Evolutionary conservation across 2,329 filamentous ascomycete genomes (phyloP).

Genomic region (Colletotrichum sp.): DNA sequence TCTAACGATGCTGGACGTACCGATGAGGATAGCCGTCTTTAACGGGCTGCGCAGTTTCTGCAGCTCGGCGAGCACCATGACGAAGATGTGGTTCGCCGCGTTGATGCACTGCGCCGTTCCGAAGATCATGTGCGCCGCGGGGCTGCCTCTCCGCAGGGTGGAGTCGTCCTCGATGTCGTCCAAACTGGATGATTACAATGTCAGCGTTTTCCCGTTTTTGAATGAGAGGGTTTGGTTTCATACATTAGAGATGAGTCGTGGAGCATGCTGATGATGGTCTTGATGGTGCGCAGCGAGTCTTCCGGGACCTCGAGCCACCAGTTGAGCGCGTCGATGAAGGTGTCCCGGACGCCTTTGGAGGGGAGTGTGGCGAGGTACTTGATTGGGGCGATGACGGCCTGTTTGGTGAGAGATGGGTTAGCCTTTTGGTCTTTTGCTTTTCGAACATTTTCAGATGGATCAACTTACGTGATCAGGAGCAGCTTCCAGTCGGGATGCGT

Average conservation of each 20-base stretch:
- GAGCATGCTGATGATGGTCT: background rate
- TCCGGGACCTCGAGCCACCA: background rate
- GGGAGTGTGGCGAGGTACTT: background rate
- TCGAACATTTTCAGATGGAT: accelerated
- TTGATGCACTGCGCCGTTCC: slow-evolving; percentile 89
- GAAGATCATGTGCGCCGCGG: slow-evolving; percentile 84
- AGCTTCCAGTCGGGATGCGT: background rate
- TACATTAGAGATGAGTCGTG: background rate
- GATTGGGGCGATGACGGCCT: background rate
- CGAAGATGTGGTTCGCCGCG: slow-evolving; percentile 88
- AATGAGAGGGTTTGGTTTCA: accelerated
- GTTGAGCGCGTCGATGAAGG: background rate
- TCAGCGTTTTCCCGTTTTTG: background rate
- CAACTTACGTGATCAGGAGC: background rate
- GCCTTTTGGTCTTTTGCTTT: background rate
- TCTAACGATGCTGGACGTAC: accelerated
- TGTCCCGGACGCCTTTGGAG: background rate
- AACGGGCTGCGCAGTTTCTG: background rate
- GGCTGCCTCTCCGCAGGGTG: slow-evolving; percentile 75
- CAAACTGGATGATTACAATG: slow-evolving; percentile 35
- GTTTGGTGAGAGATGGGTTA: no score
- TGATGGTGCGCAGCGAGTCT: background rate
- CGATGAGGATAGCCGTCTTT: background rate
- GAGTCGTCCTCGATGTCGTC: slow-evolving; percentile 89
- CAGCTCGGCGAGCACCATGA: slow-evolving; percentile 69